Conservation (phyloP, 2,329 filamentous ascomycete genomes). For the Cytospora schulzeri region DNA sequence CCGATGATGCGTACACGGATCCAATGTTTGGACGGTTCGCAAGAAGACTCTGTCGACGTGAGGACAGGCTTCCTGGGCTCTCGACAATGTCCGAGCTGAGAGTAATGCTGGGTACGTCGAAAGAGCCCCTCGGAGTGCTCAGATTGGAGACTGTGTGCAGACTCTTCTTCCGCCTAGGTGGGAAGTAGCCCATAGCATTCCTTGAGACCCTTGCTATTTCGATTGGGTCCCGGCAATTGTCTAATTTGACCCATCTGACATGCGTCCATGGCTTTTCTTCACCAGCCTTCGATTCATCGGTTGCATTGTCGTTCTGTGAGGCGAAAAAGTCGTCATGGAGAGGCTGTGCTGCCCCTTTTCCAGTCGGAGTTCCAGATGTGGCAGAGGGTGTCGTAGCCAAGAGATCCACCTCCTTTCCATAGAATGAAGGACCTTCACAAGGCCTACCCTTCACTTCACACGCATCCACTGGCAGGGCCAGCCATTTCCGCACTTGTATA, state of each 20-base stretch:
- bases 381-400: conserved; percentile 51
- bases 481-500: conserved; percentile 78
- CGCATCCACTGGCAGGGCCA: conserved; percentile 86
- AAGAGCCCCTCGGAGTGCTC: conserved; percentile 67
- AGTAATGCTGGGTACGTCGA: conserved; percentile 56
- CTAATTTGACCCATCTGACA: conserved; percentile 84
- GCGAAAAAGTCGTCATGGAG: conserved; percentile 47
- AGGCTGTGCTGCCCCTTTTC: conserved; percentile 33
- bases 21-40: conserved; percentile 40
- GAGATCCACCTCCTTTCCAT: conserved; percentile 50
- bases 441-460: conserved; percentile 80
- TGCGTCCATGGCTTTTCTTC: conserved; percentile 76
- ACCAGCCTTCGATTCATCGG: conserved; percentile 44
- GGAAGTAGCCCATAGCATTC: conserved; percentile 85
- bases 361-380: conserved; percentile 34
- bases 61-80: conserved; percentile 40
- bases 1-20: conserved; percentile 33
- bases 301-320: conserved; percentile 38
- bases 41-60: conserved; percentile 48
- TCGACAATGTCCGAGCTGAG: conserved; percentile 41
- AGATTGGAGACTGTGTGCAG: conserved; percentile 64
- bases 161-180: conserved; percentile 86
- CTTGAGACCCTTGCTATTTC: conserved; percentile 86
- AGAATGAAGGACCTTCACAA: conserved; percentile 55
- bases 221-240: conserved; percentile 67